These are phyloP conservation scores for Penicillium digitatum DNA, from an alignment of 2,329 filamentous ascomycete genomes.

Conservation along the genomic window DNA sequence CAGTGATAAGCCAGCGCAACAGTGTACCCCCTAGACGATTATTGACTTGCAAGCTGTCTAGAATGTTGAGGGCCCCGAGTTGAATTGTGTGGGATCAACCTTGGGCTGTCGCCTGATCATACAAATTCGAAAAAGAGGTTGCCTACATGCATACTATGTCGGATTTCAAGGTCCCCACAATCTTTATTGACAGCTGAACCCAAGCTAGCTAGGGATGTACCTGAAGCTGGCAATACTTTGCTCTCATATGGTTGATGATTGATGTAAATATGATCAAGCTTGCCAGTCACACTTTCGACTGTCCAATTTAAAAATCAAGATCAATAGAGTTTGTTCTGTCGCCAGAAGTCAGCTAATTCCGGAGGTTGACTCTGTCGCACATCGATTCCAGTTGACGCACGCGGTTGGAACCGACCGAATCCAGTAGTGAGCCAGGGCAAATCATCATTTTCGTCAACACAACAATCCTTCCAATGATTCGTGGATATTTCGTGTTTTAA, in stretches of 20 bases:
- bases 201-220: background rate
- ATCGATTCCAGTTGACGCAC: background rate
- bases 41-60: background rate
- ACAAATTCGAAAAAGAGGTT: background rate
- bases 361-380: background rate
- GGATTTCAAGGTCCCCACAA: background rate
- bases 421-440: background rate
- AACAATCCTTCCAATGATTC: background rate
- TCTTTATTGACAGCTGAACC: background rate
- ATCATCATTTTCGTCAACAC: background rate
- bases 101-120: background rate
- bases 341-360: slow-evolving; percentile 18
- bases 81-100: background rate
- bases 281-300: background rate
- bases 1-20: background rate
- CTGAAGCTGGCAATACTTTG: background rate
- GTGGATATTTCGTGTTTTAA: background rate
- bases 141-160: background rate
- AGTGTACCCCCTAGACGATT: background rate
- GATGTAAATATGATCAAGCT: background rate
- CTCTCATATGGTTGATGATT: background rate
- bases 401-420: background rate
- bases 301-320: slow-evolving; percentile 9
- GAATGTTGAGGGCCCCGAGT: background rate
- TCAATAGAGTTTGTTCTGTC: slow-evolving; percentile 28